Percentiles rank a stretch among this genome's conserved stretches.
Conservation (phyloP, 192 early-diverging fungal genomes). For the Cetraspora pellucida region DNA sequence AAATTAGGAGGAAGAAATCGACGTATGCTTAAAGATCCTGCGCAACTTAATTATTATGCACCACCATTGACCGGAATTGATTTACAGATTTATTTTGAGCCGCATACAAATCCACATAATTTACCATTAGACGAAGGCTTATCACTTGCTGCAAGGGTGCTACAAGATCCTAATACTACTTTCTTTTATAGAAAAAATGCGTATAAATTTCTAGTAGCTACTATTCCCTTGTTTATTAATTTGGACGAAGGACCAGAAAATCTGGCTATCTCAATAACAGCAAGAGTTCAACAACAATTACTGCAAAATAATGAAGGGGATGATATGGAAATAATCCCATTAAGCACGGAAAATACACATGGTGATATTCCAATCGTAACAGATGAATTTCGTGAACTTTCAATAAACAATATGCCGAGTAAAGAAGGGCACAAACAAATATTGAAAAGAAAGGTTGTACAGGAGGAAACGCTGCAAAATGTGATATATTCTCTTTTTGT, state of each 20-base stretch:
- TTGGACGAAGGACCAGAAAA: slow-evolving; percentile 56
- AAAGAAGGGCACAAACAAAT: slow-evolving; percentile 60
- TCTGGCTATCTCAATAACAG: slow-evolving; percentile 38
- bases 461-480: slow-evolving; percentile 65
- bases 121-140: slow-evolving; percentile 65
- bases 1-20: slow-evolving; percentile 98
- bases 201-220: slow-evolving; percentile 69
- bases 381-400: background rate
- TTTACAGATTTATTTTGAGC: slow-evolving; percentile 61
- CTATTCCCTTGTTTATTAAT: slow-evolving; percentile 68
- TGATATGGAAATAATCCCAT: background rate
- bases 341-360: slow-evolving; percentile 37
- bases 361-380: slow-evolving; percentile 28
- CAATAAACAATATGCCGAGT: slow-evolving; percentile 35
- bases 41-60: slow-evolving; percentile 48
- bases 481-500: slow-evolving; percentile 68
- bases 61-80: slow-evolving; percentile 61
- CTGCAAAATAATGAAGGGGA: slow-evolving; percentile 1
- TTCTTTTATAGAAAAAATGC: slow-evolving; percentile 60
- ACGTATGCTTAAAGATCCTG: slow-evolving; percentile 76
- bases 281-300: slow-evolving; percentile 39
- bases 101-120: slow-evolving; percentile 47
- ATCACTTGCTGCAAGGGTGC: slow-evolving; percentile 52
- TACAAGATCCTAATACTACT: slow-evolving; percentile 55
- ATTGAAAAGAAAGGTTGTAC: slow-evolving; percentile 32